Evolutionary conservation across 2,329 filamentous ascomycete genomes (phyloP).

Genomic region (Teratosphaeriaceae sp.): DNA sequence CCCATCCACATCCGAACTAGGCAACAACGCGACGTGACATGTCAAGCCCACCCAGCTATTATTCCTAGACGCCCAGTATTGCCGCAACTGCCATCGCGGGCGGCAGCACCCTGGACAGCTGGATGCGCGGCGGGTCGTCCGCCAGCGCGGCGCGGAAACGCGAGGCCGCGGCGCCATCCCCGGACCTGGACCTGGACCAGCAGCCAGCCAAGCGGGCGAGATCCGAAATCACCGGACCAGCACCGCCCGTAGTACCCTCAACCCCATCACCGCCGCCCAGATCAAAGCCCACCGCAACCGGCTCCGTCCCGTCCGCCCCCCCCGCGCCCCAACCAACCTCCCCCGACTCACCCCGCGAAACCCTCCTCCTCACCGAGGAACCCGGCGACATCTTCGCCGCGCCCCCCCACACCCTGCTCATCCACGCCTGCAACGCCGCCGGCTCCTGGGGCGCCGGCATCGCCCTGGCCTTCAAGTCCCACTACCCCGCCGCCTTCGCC

Average conservation of each 20-base stretch:
- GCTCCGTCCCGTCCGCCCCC: too few relatives aligned
- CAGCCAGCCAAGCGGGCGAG: neutral
- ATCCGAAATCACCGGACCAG: too few relatives aligned
- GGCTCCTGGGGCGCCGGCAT: conserved; percentile 56
- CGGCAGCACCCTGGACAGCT: neutral
- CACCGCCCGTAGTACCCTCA: too few relatives aligned
- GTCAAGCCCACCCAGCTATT: too few relatives aligned
- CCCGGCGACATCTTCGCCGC: conserved; percentile 48
- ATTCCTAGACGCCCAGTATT: too few relatives aligned
- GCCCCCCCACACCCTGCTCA: conserved; percentile 43
- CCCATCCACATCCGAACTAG: too few relatives aligned
- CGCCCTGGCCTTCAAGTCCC: conserved; percentile 43
- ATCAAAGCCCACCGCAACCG: neutral
- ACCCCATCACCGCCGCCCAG: neutral
- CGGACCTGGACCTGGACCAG: neutral
- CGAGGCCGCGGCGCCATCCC: too few relatives aligned
- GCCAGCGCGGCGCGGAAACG: too few relatives aligned
- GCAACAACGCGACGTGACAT: too few relatives aligned
- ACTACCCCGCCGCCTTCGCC: conserved; percentile 46
- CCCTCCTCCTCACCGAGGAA: conserved; percentile 15
- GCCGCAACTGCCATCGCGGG: too few relatives aligned
- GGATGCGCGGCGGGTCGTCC: neutral
- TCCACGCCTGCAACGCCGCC: conserved; percentile 55
- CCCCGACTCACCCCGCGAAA: too few relatives aligned
- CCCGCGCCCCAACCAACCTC: too few relatives aligned